These are phyloP conservation scores for Heracleum sosnowskyi DNA, from an alignment of 129 eudicot species.

Conservation along the genomic window DNA sequence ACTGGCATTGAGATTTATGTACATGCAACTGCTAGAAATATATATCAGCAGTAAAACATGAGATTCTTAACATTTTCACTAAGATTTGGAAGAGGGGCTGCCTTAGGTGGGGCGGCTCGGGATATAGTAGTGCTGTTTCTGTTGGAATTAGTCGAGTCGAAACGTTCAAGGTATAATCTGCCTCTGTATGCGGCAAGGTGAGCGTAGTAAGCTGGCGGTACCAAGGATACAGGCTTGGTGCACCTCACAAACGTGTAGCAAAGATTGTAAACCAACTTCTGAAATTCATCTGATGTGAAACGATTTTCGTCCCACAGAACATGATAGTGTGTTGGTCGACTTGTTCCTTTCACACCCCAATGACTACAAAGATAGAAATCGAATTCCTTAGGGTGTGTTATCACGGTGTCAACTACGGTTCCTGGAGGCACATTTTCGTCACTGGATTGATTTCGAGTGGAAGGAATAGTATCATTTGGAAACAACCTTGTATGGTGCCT, in stretches of 20 bases:
- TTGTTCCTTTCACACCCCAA: conserved; percentile 93
- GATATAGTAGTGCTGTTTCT: conserved; percentile 21
- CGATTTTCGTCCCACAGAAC: conserved; percentile 75
- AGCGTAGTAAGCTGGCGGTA: conserved; percentile 96
- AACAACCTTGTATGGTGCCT: conserved; percentile 92
- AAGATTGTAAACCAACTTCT: conserved; percentile 71
- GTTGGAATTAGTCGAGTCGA: conserved; percentile 19
- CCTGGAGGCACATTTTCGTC: conserved; percentile 89
- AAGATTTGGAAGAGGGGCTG: conserved; percentile 73
- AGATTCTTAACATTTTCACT: conserved; percentile 75
- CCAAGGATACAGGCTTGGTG: conserved; percentile 91
- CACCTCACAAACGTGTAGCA: conserved; percentile 94
- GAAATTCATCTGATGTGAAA: conserved; percentile 85
- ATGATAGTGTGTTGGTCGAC: conserved; percentile 83
- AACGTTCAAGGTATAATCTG: conserved; percentile 66
- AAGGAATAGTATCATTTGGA: conserved; percentile 36
- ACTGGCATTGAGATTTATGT: conserved; percentile 7
- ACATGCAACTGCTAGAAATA: conserved; percentile 16
- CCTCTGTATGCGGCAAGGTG: conserved; percentile 96
- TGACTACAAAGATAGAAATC: conserved; percentile 95
- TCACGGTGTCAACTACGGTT: conserved; percentile 80
- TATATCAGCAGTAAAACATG: conserved; percentile 77
- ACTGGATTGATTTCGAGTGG: conserved; percentile 13
- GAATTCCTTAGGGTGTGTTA: conserved; percentile 82
- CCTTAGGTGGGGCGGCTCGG: conserved; percentile 42